Percentiles rank a stretch among this genome's conserved stretches.
Conservation (phyloP, 208 protist species). For the Tritrichomonas foetus region DNA sequence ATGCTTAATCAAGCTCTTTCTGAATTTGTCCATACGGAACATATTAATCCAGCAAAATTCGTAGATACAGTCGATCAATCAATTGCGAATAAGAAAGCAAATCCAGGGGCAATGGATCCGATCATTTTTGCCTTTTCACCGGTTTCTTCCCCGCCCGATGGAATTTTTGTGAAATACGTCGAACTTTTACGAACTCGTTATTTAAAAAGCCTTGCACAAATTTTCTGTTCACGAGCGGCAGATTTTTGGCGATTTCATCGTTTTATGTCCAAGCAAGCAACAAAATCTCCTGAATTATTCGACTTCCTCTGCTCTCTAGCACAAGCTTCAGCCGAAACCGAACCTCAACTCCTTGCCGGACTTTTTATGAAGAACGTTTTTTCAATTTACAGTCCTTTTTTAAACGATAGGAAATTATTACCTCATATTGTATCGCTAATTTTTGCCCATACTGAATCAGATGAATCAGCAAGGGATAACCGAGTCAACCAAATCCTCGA, state of each 20-base stretch:
- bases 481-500: background rate
- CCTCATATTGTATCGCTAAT: background rate
- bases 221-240: background rate
- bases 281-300: background rate
- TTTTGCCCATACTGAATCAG: constrained; percentile 26
- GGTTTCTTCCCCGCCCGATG: background rate
- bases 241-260: background rate
- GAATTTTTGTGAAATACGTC: constrained; percentile 7
- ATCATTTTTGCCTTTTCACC: background rate
- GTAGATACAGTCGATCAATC: background rate
- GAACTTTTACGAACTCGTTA: background rate
- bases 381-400: background rate
- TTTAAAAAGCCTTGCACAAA: constrained; percentile 5
- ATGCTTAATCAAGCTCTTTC: constrained; percentile 16
- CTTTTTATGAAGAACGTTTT: constrained; percentile 28
- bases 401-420: background rate
- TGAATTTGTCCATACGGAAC: background rate
- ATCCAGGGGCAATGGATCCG: background rate
- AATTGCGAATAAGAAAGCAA: constrained; percentile 26
- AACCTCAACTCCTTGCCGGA: background rate
- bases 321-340: background rate
- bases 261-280: background rate
- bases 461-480: background rate
- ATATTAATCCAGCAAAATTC: background rate
- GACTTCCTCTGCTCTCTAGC: background rate